Percentiles rank a stretch among this genome's conserved stretches.
These are phyloP conservation scores for Ophiosphaerella narmari DNA, from an alignment of 2,329 filamentous ascomycete genomes.

Conservation along the genomic window DNA sequence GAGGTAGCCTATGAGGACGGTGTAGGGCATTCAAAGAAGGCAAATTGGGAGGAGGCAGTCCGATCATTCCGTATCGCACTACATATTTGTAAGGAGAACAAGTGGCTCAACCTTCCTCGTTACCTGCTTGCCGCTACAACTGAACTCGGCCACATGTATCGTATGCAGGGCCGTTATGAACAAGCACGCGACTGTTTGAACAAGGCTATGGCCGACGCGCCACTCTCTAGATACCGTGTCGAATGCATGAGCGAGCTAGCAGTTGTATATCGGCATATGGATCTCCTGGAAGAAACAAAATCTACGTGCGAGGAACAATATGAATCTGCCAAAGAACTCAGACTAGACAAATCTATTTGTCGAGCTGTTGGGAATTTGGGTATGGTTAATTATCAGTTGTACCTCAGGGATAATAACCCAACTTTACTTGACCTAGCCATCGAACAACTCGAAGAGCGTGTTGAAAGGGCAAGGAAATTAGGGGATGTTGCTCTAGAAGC, in stretches of 20 bases:
- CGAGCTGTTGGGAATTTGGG: conserved; percentile 46
- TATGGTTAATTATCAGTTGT: conserved; percentile 46
- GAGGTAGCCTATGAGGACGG: conserved; percentile 16
- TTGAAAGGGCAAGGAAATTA: conserved; percentile 17
- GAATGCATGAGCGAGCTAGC: conserved; percentile 37
- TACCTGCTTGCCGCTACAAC: conserved; percentile 25
- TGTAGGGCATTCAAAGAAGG: conserved; percentile 6
- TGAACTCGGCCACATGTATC: conserved; percentile 34
- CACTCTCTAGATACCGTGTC: conserved; percentile 19
- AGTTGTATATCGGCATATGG: conserved; percentile 40
- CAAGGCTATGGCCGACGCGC: conserved; percentile 10
- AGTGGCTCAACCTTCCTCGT: conserved; percentile 1
- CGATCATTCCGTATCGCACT: background rate
- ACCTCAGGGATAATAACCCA: conserved; percentile 15
- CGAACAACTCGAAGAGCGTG: conserved; percentile 28
- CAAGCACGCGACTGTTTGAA: conserved; percentile 20
- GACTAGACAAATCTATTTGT: conserved; percentile 23
- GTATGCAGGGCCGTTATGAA: conserved; percentile 39
- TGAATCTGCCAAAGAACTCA: conserved; percentile 10
- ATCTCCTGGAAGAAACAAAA: conserved; percentile 34
- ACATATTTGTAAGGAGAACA: background rate
- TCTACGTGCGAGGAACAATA: conserved; percentile 35
- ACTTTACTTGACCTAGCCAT: conserved; percentile 33
- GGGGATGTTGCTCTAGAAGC: conserved; percentile 18
- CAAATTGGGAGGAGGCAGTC: background rate